Base-by-base conservation (phyloP, 768 basidiomycete species). In the Suillus ampliporus region DNA sequence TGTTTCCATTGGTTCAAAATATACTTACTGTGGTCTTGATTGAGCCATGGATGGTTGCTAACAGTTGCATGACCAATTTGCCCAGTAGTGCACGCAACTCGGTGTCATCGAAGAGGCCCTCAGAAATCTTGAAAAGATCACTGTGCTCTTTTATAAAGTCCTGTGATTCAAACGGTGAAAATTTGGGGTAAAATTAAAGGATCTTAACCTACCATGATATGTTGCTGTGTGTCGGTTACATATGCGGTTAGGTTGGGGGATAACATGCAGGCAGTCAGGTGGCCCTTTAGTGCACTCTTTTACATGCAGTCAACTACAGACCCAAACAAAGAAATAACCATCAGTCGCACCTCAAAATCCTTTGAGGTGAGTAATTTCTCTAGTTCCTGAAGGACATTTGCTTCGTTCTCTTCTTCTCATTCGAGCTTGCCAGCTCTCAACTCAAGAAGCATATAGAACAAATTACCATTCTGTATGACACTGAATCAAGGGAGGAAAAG, bases 231-330 rank as follows among this genome's bases (percentile, higher is more conserved):
- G 8, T 62, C 61, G 11, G 43, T 56, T 11, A 63, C 57, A 58
- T 63, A 63, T n/a, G 47, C 61, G 23, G 57, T 63, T 28, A 63
- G 43, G 57, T 63, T 63, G 19, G 61, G 57, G 26, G 61, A 63
- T 21, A 63, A 37, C 31, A 63, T 35, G 37, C 61, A 63, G 7
- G 57, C 56, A 13, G 41, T 23, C 28, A 63, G 61, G 17, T 40
- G 44, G 26, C 35, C 40, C 31, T 46, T 62, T 13, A 62, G 31
- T 26, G n/a, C 15, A 43, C 28, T 43, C 58, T 59, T 31, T 31
- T 6, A 28, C 37, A 57, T 38, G 40, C 15, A 15, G 14, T 40
- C 13, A 40, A 15, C 15, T 40, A 31, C 54, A 31, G n/a, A 56
- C 31, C 26, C 13, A 17, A 5, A 11, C 48, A 19, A 34, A 17